Percentiles rank a stretch among this genome's conserved stretches.
phyloP scores from a whole-genome alignment of 2,329 filamentous ascomycete genomes.

The Paecilomyces fulvus region DNA sequence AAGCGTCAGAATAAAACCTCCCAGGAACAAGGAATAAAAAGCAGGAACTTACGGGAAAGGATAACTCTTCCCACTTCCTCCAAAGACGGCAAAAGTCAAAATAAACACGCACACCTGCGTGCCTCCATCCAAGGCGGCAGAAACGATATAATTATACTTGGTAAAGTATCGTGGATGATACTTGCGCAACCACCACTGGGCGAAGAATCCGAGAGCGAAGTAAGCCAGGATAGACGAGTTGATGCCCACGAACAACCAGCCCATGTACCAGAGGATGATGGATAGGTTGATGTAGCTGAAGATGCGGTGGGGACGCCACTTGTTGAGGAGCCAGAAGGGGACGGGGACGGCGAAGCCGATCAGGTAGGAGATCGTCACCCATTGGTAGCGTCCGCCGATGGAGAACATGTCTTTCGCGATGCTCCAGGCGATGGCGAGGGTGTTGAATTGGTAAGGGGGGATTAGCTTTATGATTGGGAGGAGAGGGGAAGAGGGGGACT shows the following conservation, averaged over 20 bases:
- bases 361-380: slow-evolving; percentile 33
- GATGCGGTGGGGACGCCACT: slow-evolving; percentile 17
- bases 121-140: slow-evolving; percentile 28
- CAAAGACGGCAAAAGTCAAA: slow-evolving; percentile 28
- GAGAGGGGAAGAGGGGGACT: slow-evolving; percentile 5
- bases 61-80: slow-evolving; percentile 14
- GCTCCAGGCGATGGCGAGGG: slow-evolving; percentile 33
- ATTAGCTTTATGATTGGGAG: not conserved
- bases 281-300: slow-evolving; percentile 33
- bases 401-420: slow-evolving; percentile 39
- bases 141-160: slow-evolving; percentile 29
- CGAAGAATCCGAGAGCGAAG: slow-evolving; percentile 12
- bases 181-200: slow-evolving; percentile 12
- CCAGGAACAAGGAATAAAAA: not conserved
- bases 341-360: slow-evolving; percentile 38
- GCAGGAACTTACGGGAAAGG: slow-evolving; percentile 12
- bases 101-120: slow-evolving; percentile 29
- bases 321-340: slow-evolving; percentile 31
- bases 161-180: slow-evolving; percentile 17
- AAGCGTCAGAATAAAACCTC: not conserved
- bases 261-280: slow-evolving; percentile 37
- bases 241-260: slow-evolving; percentile 36
- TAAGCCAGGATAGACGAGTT: slow-evolving; percentile 27
- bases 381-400: slow-evolving; percentile 28
- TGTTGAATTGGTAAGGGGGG: slow-evolving; percentile 27